These are phyloP conservation scores for Trametes polyzona DNA, from an alignment of 1,284 basidiomycete species.

Conservation along the genomic window DNA sequence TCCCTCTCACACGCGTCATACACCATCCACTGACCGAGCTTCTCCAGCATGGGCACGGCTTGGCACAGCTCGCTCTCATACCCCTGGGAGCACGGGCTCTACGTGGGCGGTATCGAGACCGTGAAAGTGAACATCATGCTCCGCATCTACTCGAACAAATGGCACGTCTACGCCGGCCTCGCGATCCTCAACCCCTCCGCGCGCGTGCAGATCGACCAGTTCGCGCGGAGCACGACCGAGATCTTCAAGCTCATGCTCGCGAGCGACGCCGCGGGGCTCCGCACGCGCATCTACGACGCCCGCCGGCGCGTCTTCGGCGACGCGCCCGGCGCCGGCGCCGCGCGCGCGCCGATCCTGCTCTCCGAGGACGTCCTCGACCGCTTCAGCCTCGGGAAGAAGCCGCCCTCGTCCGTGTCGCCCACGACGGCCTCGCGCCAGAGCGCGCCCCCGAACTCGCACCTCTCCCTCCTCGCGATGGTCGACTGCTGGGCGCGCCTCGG, in stretches of 20 bases:
- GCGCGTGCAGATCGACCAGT: slow-evolving; percentile 88
- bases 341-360: slow-evolving; percentile 76
- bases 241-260: slow-evolving; percentile 97
- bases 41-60: slow-evolving; percentile 91
- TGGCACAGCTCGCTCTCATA: slow-evolving; percentile 84
- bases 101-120: slow-evolving; percentile 98
- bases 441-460: slow-evolving; percentile 80
- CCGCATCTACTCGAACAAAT: slow-evolving; percentile 96
- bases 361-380: slow-evolving; percentile 87
- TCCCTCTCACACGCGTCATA: slow-evolving; percentile 11
- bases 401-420: slow-evolving; percentile 10
- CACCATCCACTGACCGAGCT: background rate
- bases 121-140: slow-evolving; percentile 98
- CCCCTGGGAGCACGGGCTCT: slow-evolving; percentile 95
- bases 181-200: slow-evolving; percentile 97
- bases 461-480: slow-evolving; percentile 97
- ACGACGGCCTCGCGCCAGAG: slow-evolving; percentile 29
- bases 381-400: slow-evolving; percentile 75
- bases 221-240: slow-evolving; percentile 82
- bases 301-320: slow-evolving; percentile 80
- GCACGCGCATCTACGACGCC: slow-evolving; percentile 77
- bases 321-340: slow-evolving; percentile 14
- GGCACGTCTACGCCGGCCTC: slow-evolving; percentile 99
- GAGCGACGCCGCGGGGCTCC: slow-evolving; percentile 69
- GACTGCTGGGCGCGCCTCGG: slow-evolving; percentile 93